Conservation (phyloP, 306 rosid species). For the Vigna unguiculata region DNA sequence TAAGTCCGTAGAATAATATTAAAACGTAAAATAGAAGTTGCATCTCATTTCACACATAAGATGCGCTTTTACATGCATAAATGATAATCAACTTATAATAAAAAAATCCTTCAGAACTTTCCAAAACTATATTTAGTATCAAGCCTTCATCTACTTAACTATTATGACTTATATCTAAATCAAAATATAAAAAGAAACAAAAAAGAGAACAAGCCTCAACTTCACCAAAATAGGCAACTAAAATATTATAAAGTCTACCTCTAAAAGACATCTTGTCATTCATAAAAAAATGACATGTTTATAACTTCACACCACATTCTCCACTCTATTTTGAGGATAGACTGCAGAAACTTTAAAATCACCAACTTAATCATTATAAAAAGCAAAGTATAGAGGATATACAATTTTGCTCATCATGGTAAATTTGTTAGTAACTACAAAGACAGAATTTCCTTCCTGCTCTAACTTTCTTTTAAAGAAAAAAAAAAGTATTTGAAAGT, state of each 20-base stretch:
- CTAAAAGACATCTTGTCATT: background rate
- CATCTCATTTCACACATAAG: background rate
- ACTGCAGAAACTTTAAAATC: slow-evolving; percentile 15
- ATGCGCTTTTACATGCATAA: slow-evolving; percentile 28
- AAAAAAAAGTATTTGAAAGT: background rate
- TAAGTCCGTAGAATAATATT: slow-evolving; percentile 24
- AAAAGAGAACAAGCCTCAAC: background rate
- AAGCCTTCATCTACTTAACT: background rate
- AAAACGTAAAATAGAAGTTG: slow-evolving; percentile 14
- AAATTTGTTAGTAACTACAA: background rate
- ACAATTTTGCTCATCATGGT: slow-evolving; percentile 10
- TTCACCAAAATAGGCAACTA: background rate
- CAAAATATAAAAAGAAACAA: background rate
- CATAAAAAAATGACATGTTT: background rate
- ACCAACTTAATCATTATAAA: slow-evolving; percentile 12
- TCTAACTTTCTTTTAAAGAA: background rate
- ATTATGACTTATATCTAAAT: background rate
- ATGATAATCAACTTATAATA: slow-evolving; percentile 17
- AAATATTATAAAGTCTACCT: background rate
- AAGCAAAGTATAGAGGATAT: slow-evolving; percentile 31
- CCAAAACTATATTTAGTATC: background rate
- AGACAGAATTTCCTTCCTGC: background rate
- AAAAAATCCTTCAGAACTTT: background rate
- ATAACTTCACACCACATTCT: slow-evolving; percentile 3
- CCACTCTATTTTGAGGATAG: slow-evolving; percentile 12